These are phyloP conservation scores for Metarhizium anisopliae DNA, from an alignment of 2,329 filamentous ascomycete genomes.

Conservation along the genomic window DNA sequence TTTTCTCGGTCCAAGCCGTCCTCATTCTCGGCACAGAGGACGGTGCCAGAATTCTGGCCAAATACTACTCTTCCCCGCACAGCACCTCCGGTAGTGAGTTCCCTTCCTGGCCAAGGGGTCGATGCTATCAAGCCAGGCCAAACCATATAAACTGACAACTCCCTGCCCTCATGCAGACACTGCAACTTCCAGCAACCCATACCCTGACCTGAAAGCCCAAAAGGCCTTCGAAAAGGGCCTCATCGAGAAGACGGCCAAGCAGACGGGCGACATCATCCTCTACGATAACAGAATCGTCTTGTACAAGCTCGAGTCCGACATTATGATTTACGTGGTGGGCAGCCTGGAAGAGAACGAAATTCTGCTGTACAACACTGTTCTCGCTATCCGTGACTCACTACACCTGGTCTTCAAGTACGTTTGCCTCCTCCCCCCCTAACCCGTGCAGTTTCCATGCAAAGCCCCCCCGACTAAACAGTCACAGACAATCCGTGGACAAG, in stretches of 20 bases:
- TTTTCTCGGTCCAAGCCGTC: constrained; percentile 70
- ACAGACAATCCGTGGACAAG: constrained; percentile 90
- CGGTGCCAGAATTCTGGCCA: constrained; percentile 82
- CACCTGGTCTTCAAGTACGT: constrained; percentile 85
- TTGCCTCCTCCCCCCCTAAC: background rate
- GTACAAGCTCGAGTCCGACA: constrained; percentile 96
- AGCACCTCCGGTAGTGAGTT: constrained; percentile 28
- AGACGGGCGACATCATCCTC: constrained; percentile 89
- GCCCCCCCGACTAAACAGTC: constrained; percentile 6
- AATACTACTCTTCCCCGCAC: constrained; percentile 72
- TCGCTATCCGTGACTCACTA: constrained; percentile 83
- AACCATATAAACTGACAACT: constrained; percentile 2
- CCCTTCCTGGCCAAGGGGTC: background rate
- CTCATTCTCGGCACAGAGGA: constrained; percentile 78
- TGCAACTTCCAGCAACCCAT: constrained; percentile 59
- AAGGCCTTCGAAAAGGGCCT: constrained; percentile 96
- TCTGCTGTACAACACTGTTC: constrained; percentile 85
- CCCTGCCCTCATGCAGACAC: constrained; percentile 21
- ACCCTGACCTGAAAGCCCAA: constrained; percentile 84
- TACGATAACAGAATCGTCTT: constrained; percentile 95
- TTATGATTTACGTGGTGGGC: constrained; percentile 92
- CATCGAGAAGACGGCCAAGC: constrained; percentile 91
- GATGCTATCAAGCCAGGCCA: background rate
- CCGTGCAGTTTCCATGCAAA: background rate
- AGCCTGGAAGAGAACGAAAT: constrained; percentile 93